Base-by-base conservation (phyloP, 805 yeast genomes). In the Wickerhamiella sergipiensis region DNA sequence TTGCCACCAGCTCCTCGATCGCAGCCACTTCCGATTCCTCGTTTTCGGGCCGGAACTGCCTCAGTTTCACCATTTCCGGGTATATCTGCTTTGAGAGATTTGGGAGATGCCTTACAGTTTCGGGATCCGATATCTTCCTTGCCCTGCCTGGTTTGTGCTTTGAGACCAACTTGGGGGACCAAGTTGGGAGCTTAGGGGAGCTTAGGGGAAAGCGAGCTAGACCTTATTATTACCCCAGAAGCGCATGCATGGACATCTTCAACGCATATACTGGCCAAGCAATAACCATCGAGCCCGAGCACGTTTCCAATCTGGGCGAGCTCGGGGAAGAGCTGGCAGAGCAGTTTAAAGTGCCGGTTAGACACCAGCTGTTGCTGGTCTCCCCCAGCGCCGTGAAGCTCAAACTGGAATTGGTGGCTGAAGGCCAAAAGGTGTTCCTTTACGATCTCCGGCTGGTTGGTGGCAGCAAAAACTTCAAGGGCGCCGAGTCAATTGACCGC, bases 1-100 rank as follows among this genome's bases (percentile, higher is more conserved):
- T 71, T 42, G 82, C 77, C 10, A 90, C 81, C 46, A 90, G 71
- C 10, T 62, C 61, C 58, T 62, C 64, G 47, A 70, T 65, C 10
- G 55, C 57, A 13, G 52, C 58, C 15, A 69, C 61, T 42, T 68
- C 71, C 19, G 24, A 47, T 48, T 64, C 68, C 31, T 59, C 60
- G 18, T 57, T 46, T 15, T 43, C 45, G 10, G 53, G 47, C 39
- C 61, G 56, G 46, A 59, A 60, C 22, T 36, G 40, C 15, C 40
- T 15, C 19, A 36, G 19, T 6, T 15, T 36, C 15, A 36, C 40
- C 40, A 36, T 36, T 3, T 10, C 4, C 18, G 9, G 19, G 18
- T 18, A n/a, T 17, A 36, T 8, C 17, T 36, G 40, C 40, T 17
- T 36, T 36, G 40, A 18, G 40, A 38, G 40, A 36, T 15, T 17